phyloP scores from a whole-genome alignment of 2,329 filamentous ascomycete species.

The Coleophoma cylindrospora region DNA sequence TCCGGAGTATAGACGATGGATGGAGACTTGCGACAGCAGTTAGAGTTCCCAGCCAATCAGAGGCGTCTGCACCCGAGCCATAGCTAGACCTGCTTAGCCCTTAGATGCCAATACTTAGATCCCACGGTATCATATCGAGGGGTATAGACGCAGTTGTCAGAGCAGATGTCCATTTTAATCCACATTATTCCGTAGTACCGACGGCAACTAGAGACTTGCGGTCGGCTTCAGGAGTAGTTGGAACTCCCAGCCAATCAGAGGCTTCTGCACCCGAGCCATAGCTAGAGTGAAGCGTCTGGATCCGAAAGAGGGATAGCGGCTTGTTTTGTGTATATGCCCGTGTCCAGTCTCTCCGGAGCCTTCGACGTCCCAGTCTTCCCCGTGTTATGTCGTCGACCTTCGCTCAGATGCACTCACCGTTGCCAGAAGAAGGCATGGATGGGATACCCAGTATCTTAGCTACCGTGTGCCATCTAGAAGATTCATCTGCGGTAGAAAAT shows the following conservation, averaged over 20 bases:
- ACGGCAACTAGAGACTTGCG: slow-evolving; percentile 1
- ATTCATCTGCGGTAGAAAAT: slow-evolving; percentile 12
- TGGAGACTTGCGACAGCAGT: too few species aligned
- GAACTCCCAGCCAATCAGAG: slow-evolving; percentile 22
- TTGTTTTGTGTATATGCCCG: too few species aligned
- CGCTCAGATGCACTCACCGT: slow-evolving; percentile 28
- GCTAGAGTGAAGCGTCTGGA: slow-evolving; percentile 1
- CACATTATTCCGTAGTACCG: background rate
- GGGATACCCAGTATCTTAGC: slow-evolving; percentile 4
- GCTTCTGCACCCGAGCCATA: background rate
- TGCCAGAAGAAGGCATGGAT: slow-evolving; percentile 14
- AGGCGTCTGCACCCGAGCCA: too few species aligned
- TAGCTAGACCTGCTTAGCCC: too few species aligned
- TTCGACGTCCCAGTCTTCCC: background rate
- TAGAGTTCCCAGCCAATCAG: too few species aligned
- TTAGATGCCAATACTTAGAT: too few species aligned
- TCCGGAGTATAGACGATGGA: too few species aligned
- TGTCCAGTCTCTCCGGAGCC: too few species aligned
- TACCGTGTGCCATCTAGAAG: slow-evolving; percentile 3
- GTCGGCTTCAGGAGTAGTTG: slow-evolving; percentile 1
- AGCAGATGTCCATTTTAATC: background rate
- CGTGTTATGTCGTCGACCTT: slow-evolving; percentile 3
- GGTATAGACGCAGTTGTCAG: too few species aligned
- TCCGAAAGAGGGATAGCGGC: slow-evolving; percentile 23
- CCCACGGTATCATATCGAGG: background rate